Percentiles rank a stretch among this genome's conserved stretches.
Evolutionary conservation across 2,329 filamentous ascomycete species (phyloP).

Genomic region (Colletotrichum somersetense): DNA sequence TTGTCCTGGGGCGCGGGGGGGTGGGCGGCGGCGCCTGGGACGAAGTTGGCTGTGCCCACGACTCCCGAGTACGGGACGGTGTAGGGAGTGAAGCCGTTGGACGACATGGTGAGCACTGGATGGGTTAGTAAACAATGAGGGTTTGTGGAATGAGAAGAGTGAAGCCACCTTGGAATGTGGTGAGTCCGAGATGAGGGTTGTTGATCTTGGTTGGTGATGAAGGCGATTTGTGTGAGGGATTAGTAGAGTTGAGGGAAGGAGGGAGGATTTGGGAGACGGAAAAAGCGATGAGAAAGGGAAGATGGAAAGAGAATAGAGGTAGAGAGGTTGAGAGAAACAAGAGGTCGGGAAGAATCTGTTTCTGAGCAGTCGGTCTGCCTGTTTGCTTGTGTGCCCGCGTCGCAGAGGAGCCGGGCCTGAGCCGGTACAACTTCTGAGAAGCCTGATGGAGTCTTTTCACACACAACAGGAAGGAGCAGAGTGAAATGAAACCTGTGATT

Average conservation of each 20-base stretch:
- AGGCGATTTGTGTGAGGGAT: not conserved
- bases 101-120: constrained; percentile 13
- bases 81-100: constrained; percentile 18
- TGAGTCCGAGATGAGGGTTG: not conserved
- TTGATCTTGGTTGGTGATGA: not conserved
- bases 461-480: not conserved
- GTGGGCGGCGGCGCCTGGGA: constrained; percentile 10
- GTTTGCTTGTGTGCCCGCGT: not conserved
- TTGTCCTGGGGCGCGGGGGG: constrained; percentile 4
- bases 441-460: not conserved
- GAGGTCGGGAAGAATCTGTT: not conserved
- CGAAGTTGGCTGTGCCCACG: not conserved
- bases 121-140: not conserved
- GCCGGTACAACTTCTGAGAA: not conserved
- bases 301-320: not conserved
- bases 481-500: not conserved
- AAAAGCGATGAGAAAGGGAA: not conserved
- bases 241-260: not conserved
- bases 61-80: constrained; percentile 40
- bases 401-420: not conserved
- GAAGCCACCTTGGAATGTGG: not conserved
- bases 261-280: not conserved
- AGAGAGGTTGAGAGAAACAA: not conserved
- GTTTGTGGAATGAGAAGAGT: not conserved
- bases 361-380: not conserved